A percentile compares a stretch with the other conserved stretches of the same genome.
Conservation (phyloP, 768 basidiomycete genomes). For the Fomitopsis pulvina region DNA sequence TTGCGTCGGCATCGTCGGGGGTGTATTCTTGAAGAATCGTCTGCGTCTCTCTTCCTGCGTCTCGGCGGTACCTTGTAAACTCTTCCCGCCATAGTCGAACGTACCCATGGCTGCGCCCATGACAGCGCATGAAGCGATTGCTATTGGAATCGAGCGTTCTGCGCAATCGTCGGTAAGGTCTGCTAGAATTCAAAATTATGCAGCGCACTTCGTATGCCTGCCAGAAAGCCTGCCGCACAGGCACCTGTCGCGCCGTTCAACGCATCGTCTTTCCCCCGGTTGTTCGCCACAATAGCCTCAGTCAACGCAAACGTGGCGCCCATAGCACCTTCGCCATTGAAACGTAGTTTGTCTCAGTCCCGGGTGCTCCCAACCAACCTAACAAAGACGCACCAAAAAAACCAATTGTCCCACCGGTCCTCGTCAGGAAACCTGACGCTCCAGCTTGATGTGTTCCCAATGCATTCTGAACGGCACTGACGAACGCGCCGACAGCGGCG, state of each 20-base stretch:
- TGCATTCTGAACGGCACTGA: constrained; percentile 76
- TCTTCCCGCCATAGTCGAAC: constrained; percentile 71
- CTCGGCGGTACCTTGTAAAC: constrained; percentile 40
- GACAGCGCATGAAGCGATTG: constrained; percentile 69
- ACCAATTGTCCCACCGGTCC: constrained; percentile 85
- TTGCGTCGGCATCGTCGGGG: constrained; percentile 35
- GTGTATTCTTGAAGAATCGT: constrained; percentile 77
- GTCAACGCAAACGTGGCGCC: constrained; percentile 81
- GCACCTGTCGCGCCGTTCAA: constrained; percentile 81
- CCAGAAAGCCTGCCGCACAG: constrained; percentile 90
- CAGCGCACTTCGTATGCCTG: constrained; percentile 71
- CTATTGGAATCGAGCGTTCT: constrained; percentile 84
- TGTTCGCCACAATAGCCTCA: constrained; percentile 76
- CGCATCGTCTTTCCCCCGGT: constrained; percentile 70
- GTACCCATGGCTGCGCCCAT: constrained; percentile 77
- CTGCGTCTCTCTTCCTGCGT: constrained; percentile 62
- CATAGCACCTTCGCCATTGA: constrained; percentile 65
- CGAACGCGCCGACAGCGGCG: constrained; percentile 58
- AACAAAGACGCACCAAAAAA: constrained; percentile 66
- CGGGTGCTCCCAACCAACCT: not conserved
- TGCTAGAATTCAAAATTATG: not conserved
- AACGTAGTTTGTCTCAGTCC: not conserved
- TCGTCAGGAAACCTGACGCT: constrained; percentile 79
- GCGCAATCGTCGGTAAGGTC: constrained; percentile 13
- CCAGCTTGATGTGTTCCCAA: constrained; percentile 70